Evolutionary conservation across 306 rosid species (phyloP).

Genomic region (cucumber (Cucumis sativus)): Cucumber_9930_V3 NC_026658.2:22545501-22546000

Average conservation of each 20-base stretch:
- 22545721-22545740: conserved; percentile 14
- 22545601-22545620: conserved; percentile 98
- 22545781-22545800: too few species aligned
- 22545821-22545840: too few species aligned
- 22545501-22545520: conserved; percentile 75
- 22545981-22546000: background rate
- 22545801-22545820: too few species aligned
- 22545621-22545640: conserved; percentile 79
- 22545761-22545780: too few species aligned
- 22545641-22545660: conserved; percentile 75
- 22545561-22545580: background rate
- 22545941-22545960: too few species aligned
- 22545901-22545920: too few species aligned
- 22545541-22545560: conserved; percentile 15
- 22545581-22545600: conserved; percentile 39
- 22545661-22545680: conserved; percentile 85
- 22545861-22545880: too few species aligned
- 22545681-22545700: conserved; percentile 74
- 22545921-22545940: too few species aligned
- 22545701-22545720: conserved; percentile 33
- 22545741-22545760: too few species aligned
- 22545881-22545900: too few species aligned
- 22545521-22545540: conserved; percentile 82
- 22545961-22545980: background rate
- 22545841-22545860: too few species aligned